Conservation (phyloP, 352 stramenopile genomes). For the Globisporangium paroecandrum region DNA sequence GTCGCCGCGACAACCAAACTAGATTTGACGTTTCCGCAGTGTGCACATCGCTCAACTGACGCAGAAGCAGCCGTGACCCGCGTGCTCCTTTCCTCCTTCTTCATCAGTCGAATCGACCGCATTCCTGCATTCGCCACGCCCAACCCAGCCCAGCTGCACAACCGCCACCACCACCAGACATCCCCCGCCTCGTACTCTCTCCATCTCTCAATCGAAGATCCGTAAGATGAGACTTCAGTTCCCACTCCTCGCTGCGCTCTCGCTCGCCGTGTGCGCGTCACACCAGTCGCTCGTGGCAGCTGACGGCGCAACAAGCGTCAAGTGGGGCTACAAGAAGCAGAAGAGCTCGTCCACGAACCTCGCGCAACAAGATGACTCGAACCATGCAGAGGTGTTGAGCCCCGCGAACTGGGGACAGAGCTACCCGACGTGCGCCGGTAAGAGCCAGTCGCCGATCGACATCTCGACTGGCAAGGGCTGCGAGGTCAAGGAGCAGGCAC, state of each 20-base stretch:
- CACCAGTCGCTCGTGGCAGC: background rate
- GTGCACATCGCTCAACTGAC: background rate
- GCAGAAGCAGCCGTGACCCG: background rate
- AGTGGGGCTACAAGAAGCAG: conserved; percentile 16
- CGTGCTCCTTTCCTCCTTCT: background rate
- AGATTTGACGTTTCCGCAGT: background rate
- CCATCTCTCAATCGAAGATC: background rate
- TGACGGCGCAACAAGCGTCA: background rate
- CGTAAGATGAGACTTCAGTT: conserved; percentile 7
- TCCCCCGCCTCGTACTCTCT: background rate
- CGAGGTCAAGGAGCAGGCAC: conserved; percentile 6
- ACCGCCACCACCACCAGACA: background rate
- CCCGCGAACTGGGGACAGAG: conserved; percentile 16
- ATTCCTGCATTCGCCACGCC: background rate
- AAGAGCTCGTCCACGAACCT: background rate
- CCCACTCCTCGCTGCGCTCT: conserved; percentile 3
- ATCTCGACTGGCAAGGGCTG: background rate
- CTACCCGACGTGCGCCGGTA: conserved; percentile 18
- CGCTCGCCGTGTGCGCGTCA: conserved; percentile 3
- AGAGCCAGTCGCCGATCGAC: conserved; percentile 21
- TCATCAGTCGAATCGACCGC: background rate
- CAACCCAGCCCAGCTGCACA: background rate
- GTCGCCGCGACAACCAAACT: background rate
- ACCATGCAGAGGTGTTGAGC: background rate
- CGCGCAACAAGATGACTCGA: conserved; percentile 10